Evolutionary conservation across 139 green algal species (phyloP).

Genomic region (Pseudopediastrum boryanum): DNA sequence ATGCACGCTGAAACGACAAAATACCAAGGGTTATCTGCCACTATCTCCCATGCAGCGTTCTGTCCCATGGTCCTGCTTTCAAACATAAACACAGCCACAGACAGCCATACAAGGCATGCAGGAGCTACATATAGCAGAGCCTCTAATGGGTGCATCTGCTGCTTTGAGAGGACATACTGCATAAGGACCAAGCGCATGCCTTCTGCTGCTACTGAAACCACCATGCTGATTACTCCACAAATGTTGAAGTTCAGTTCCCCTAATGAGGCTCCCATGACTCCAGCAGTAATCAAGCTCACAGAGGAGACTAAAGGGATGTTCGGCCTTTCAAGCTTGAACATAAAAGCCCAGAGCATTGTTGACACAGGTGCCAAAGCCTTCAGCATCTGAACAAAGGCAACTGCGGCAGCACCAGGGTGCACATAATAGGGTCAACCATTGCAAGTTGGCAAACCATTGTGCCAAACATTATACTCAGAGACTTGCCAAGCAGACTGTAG

Average conservation of each 20-base stretch:
- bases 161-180: background rate
- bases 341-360: conserved; percentile 13
- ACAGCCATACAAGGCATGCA: conserved; percentile 19
- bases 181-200: conserved; percentile 7
- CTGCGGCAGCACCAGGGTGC: conserved; percentile 4
- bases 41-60: background rate
- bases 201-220: conserved; percentile 10
- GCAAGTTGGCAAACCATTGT: too few relatives aligned
- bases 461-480: too few relatives aligned
- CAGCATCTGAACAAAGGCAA: conserved; percentile 31
- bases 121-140: conserved; percentile 15
- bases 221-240: conserved; percentile 17
- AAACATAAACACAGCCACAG: background rate
- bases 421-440: too few relatives aligned
- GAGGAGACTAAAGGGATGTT: background rate
- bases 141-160: conserved; percentile 15
- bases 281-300: conserved; percentile 4
- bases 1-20: conserved; percentile 1
- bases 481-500: too few relatives aligned
- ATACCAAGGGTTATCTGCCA: background rate
- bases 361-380: conserved; percentile 22
- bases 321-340: conserved; percentile 2
- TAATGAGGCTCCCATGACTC: background rate
- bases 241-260: conserved; percentile 13
- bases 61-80: background rate